These are phyloP conservation scores for Spathaspora sp. DNA, from an alignment of 1,139 yeast species.

Conservation along the genomic window DNA sequence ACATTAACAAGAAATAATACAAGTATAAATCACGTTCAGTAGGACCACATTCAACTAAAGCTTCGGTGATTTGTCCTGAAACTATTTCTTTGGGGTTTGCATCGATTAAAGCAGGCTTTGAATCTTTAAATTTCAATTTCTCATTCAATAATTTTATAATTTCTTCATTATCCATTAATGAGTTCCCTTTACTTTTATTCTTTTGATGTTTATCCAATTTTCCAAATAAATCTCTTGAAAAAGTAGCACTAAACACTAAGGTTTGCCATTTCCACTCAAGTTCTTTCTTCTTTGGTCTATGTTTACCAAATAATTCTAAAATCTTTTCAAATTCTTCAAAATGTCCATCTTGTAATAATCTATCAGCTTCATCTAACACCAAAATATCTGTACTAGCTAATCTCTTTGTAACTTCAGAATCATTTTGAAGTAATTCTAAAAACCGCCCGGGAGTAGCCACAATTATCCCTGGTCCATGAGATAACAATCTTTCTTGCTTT, in stretches of 20 bases:
- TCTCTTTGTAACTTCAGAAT: conserved; percentile 50
- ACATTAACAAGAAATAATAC: conserved; percentile 82
- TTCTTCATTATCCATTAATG: conserved; percentile 49
- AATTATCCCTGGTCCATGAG: conserved; percentile 73
- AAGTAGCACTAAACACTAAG: conserved; percentile 91
- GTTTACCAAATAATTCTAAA: conserved; percentile 54
- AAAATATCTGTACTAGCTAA: conserved; percentile 66
- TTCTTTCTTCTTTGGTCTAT: conserved; percentile 26
- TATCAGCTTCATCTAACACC: conserved; percentile 96
- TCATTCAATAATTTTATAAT: conserved; percentile 55
- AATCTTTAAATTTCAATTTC: conserved; percentile 59
- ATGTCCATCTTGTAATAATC: conserved; percentile 93
- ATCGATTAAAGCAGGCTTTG: conserved; percentile 67
- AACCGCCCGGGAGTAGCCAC: conserved; percentile 98
- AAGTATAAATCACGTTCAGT: conserved; percentile 86
- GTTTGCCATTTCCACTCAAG: conserved; percentile 75
- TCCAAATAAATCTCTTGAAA: conserved; percentile 76
- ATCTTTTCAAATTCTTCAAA: conserved; percentile 89
- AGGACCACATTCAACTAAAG: conserved; percentile 88
- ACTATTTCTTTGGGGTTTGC: conserved; percentile 86
- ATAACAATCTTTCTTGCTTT: conserved; percentile 80
- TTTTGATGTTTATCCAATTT: conserved; percentile 50
- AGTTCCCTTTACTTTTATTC: conserved; percentile 27
- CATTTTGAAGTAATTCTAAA: conserved; percentile 73
- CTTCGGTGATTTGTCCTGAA: conserved; percentile 75